Base-by-base conservation (phyloP, 169 alveolate species). In the Plasmodium cynomolgi region DNA sequence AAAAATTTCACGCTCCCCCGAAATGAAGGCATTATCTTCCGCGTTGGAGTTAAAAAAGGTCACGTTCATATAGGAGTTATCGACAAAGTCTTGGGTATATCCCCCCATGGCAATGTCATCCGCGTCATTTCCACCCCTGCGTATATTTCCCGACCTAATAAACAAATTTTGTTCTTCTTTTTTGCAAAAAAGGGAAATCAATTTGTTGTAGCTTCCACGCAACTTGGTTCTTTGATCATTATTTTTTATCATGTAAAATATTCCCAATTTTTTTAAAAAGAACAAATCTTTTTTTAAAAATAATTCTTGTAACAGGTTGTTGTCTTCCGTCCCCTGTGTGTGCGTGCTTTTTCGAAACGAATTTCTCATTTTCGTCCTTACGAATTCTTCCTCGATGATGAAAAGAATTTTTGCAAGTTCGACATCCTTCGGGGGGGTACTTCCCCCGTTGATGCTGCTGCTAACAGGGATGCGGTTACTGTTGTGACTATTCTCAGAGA, bases 301-400 rank as follows among this genome's bases (percentile, higher is more conserved):
- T 58, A 23, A 72, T 41, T 91, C 95, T 2, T 62, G 8, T 58
- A 56, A n/a, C 44, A 91, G 84, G 39, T 68, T 68, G 41, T 82
- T 86, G 33, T 39, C 34, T 41, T 84, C 79, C 56, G 74, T 75
- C 41, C 47, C 34, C 31, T 73, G 34, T 62, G 58, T 47, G 26
- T 84, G 47, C 47, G 34, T 74, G 8, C 1, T 11, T 1, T 11
- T 50, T 54, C 73, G 88, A 58, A 91, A 91, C 9, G 92, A 72
- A 41, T 91, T 91, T 68, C 95, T 75, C 95, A 91, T 91, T 82
- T 83, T 81, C 15, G 95, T 91, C 75, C 92, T 81, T 81, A 91
- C 31, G 39, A 91, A 91, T 81, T 86, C 93, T 86, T 86, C 93
- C 29, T 86, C 93, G 26, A 91, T 91, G 77, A 91, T 91, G 33